Percentiles rank a stretch among this genome's conserved stretches.
These are phyloP conservation scores for Podospora fimiseda DNA, from an alignment of 495 filamentous ascomycete species.

Conservation along the genomic window DNA sequence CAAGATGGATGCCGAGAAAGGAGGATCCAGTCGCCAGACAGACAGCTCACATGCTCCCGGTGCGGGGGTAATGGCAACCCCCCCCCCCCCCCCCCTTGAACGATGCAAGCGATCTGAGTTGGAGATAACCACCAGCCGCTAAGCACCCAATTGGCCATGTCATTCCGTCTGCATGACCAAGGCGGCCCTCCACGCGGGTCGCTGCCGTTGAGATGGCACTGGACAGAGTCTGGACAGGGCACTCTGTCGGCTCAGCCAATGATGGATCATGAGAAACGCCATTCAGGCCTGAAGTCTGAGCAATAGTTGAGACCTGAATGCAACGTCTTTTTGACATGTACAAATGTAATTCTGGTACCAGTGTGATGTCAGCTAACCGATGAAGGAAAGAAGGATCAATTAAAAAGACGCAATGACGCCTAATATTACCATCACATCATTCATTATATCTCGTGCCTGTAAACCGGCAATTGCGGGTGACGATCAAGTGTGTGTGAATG, in stretches of 20 bases:
- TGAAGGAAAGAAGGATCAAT: too few relatives aligned
- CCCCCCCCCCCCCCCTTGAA: background rate
- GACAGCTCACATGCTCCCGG: background rate
- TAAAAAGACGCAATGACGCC: too few relatives aligned
- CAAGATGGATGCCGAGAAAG: too few relatives aligned
- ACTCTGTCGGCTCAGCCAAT: background rate
- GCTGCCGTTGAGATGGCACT: slow-evolving; percentile 1
- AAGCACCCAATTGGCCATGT: slow-evolving; percentile 1
- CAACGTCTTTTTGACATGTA: background rate
- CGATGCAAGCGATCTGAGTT: background rate
- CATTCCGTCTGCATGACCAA: slow-evolving; percentile 2
- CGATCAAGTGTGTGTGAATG: too few relatives aligned
- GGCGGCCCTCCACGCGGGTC: background rate
- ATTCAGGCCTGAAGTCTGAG: slow-evolving; percentile 1
- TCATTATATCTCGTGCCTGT: too few relatives aligned
- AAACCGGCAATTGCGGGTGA: too few relatives aligned
- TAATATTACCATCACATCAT: too few relatives aligned
- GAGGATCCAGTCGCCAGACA: background rate
- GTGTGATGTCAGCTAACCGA: too few relatives aligned
- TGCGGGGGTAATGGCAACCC: background rate
- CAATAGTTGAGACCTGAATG: background rate
- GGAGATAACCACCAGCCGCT: background rate
- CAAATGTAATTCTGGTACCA: slow-evolving; percentile 1
- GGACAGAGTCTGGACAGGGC: background rate
- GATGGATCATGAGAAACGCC: background rate